phyloP scores from a whole-genome alignment of 2,329 filamentous ascomycete genomes.

The Nigrospora osmanthi region DNA sequence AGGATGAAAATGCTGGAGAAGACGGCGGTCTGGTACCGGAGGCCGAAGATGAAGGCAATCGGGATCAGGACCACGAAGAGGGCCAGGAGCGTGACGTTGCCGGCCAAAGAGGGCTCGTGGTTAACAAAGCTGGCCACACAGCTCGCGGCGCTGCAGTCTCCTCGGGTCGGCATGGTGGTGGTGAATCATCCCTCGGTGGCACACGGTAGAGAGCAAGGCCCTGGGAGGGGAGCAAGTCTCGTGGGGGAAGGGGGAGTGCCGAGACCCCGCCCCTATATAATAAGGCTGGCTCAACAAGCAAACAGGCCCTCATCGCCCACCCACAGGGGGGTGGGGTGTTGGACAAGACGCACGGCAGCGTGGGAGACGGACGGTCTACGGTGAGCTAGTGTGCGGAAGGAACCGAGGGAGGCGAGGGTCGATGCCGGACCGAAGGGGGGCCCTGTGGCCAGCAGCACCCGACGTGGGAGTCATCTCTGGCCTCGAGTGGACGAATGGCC shows the following conservation, averaged over 20 bases:
- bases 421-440: constrained; percentile 1
- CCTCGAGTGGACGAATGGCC: too few relatives aligned
- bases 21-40: constrained; percentile 28
- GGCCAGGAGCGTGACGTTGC: constrained; percentile 31
- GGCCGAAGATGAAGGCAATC: constrained; percentile 26
- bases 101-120: constrained; percentile 26
- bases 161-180: background rate
- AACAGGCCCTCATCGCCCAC: too few relatives aligned
- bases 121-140: constrained; percentile 9
- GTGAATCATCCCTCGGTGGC: background rate
- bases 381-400: background rate
- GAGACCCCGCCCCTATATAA: too few relatives aligned
- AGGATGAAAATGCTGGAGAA: constrained; percentile 31
- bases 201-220: background rate
- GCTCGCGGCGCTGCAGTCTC: constrained; percentile 1
- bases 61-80: constrained; percentile 32
- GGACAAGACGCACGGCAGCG: too few relatives aligned
- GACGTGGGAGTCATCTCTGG: background rate
- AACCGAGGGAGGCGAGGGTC: background rate
- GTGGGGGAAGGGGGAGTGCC: too few relatives aligned
- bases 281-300: too few relatives aligned
- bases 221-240: too few relatives aligned
- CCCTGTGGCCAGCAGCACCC: background rate
- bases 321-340: too few relatives aligned
- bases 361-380: too few relatives aligned